Base-by-base conservation (phyloP, 2,329 filamentous ascomycete species). In the Curvularia spicifera region DNA sequence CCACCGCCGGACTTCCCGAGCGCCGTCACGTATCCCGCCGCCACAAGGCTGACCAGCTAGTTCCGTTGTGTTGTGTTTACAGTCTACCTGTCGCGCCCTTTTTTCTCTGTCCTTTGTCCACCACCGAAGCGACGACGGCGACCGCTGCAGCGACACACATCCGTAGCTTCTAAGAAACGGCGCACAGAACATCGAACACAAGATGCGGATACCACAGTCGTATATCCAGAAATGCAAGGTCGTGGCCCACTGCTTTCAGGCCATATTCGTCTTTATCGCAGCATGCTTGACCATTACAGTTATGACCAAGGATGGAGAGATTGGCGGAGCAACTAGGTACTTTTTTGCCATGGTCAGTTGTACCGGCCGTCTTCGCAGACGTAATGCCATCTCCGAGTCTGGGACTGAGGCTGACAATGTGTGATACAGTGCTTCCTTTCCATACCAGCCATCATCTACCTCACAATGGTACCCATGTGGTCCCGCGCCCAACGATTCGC, bases 391-490 rank as follows among this genome's bases (percentile, higher is more conserved):
- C 5, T 22, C 49, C 7, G 13, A 42, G 22, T 46, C 49, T 44
- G 51, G 58, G 54, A 59, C 68, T 71, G 46, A 59, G 54, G 59
- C 69, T 72, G 46, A 73, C 57, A 44, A 24, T 22, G 4, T 28
- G 22, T 22, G 15, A 18, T 13, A 12, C 43, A 87, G 85, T 87
- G 85, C 71, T 87, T 85, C 79, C 72, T 87, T 62, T 83, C 81
- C 42, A 78, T 85, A 42, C 85, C 85, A 12, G 83, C 82, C 28
- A 76, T 87, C 35, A 78, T 87, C 56, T 88, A 87, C 71, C 82
- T 86, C 53, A 79, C 82, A 45, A 85, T 85, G 71, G 83, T 86
- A 4, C 85, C 86, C 5, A 84, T 86, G 77, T 88, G 84, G 82
- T 81, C 81, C 24, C 83, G 85, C 61, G 82, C 85, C 26, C 79